Conservation (phyloP, 2,329 filamentous ascomycete genomes). For the Monosporascus sp. region DNA sequence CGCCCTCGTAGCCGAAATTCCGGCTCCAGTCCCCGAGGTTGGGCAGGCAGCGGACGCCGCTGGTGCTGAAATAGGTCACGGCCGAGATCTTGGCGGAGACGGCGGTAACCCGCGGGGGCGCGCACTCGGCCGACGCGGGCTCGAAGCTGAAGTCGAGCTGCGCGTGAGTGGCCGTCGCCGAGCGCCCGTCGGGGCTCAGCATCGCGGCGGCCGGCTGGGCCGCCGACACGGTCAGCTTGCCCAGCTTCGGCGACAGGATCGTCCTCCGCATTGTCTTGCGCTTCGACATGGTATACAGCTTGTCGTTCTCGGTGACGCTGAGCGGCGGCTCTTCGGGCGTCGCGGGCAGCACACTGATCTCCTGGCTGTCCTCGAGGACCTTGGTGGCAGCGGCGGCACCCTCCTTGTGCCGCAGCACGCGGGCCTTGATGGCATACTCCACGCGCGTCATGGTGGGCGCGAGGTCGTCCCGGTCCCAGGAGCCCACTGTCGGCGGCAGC, state of each 20-base stretch:
- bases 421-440: slow-evolving; percentile 47
- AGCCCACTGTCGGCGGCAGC: slow-evolving; percentile 46
- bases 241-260: slow-evolving; percentile 46
- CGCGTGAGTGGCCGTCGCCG: slow-evolving; percentile 35
- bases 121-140: slow-evolving; percentile 34
- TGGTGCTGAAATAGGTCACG: slow-evolving; percentile 46
- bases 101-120: slow-evolving; percentile 42
- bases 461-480: slow-evolving; percentile 50
- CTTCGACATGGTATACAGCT: slow-evolving; percentile 44
- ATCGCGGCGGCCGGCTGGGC: slow-evolving; percentile 43
- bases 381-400: slow-evolving; percentile 19
- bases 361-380: slow-evolving; percentile 35
- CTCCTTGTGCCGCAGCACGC: slow-evolving; percentile 31
- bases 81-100: slow-evolving; percentile 46
- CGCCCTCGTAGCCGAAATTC: slow-evolving; percentile 34
- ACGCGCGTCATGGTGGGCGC: slow-evolving; percentile 49
- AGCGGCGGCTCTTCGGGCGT: slow-evolving; percentile 46
- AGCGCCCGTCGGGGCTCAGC: slow-evolving; percentile 43
- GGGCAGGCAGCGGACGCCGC: slow-evolving; percentile 40
- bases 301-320: slow-evolving; percentile 40
- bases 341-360: slow-evolving; percentile 48
- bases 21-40: slow-evolving; percentile 42
- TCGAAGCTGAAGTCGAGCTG: slow-evolving; percentile 43
- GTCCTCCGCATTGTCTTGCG: slow-evolving; percentile 48
- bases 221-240: slow-evolving; percentile 40